These are phyloP conservation scores for Prosopis cineraria DNA, from an alignment of 306 rosid genomes.

Conservation along the genomic window DNA sequence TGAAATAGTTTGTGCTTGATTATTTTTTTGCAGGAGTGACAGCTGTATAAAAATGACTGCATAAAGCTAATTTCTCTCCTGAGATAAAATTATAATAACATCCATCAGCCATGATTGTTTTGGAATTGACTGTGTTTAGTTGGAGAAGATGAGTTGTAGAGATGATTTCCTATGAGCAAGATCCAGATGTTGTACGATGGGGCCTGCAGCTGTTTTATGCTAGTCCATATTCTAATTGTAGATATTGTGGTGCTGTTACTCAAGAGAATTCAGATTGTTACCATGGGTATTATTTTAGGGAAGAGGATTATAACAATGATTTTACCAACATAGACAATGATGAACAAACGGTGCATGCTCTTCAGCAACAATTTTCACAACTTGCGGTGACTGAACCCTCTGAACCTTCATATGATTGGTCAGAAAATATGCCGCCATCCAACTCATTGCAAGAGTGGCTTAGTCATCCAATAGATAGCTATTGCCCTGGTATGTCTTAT, in stretches of 20 bases:
- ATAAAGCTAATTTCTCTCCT: not conserved
- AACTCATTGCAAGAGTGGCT: not conserved
- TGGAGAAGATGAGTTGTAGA: not conserved
- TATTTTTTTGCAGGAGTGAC: not conserved
- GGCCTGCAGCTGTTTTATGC: slow-evolving; percentile 15
- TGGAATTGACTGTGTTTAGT: not conserved
- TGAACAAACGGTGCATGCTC: not conserved
- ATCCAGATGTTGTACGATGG: slow-evolving; percentile 14
- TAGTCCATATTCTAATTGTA: slow-evolving; percentile 2
- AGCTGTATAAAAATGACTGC: not conserved
- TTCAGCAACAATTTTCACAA: slow-evolving; percentile 13
- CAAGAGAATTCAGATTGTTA: slow-evolving; percentile 1
- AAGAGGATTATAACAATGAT: slow-evolving; percentile 5
- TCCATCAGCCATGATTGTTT: not conserved
- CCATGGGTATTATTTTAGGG: not conserved
- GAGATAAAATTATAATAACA: not conserved
- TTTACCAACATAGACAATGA: not conserved
- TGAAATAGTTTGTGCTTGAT: not conserved
- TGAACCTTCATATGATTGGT: slow-evolving; percentile 6
- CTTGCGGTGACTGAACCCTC: not conserved
- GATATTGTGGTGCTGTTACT: slow-evolving; percentile 2
- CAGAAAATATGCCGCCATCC: not conserved
- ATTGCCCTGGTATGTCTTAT: slow-evolving; percentile 10
- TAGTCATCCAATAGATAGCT: not conserved
- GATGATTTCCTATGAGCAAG: slow-evolving; percentile 18